Conservation (phyloP, 345 rosid species). For the Arabidopsis suecica region DNA sequence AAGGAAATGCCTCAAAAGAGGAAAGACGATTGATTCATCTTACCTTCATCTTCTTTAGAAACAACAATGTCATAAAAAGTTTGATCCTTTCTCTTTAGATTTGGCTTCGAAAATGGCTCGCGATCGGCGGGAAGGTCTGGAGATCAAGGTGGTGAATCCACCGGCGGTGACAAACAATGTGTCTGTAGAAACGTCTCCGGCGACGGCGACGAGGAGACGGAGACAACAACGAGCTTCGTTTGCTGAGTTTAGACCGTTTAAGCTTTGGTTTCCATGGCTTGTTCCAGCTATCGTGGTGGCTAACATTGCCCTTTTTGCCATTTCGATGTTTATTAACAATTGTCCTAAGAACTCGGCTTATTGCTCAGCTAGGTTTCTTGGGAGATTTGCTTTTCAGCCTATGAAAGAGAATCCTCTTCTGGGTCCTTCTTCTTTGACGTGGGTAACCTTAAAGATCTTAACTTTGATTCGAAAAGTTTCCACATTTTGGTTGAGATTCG, state of each 20-base stretch:
- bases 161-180: constrained; percentile 38
- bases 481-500: constrained; percentile 11
- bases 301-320: constrained; percentile 58
- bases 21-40: constrained; percentile 47
- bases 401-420: constrained; percentile 89
- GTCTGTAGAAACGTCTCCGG: constrained; percentile 20
- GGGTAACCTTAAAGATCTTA: constrained; percentile 39
- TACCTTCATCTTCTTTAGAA: constrained; percentile 12
- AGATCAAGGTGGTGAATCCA: constrained; percentile 59
- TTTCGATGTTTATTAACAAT: constrained; percentile 80
- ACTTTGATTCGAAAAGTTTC: not conserved
- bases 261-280: constrained; percentile 78
- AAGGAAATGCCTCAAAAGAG: constrained; percentile 45
- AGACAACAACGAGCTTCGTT: constrained; percentile 28
- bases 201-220: constrained; percentile 12
- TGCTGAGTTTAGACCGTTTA: constrained; percentile 57
- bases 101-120: constrained; percentile 42
- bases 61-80: constrained; percentile 43
- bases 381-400: constrained; percentile 87
- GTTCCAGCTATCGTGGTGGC: constrained; percentile 72
- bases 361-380: constrained; percentile 69
- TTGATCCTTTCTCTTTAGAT: constrained; percentile 35
- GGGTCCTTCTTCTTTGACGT: constrained; percentile 91
- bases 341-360: constrained; percentile 65
- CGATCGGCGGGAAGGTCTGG: constrained; percentile 46